Conservation (phyloP, 2,329 filamentous ascomycete genomes). For the Gnomoniopsis sp. region DNA sequence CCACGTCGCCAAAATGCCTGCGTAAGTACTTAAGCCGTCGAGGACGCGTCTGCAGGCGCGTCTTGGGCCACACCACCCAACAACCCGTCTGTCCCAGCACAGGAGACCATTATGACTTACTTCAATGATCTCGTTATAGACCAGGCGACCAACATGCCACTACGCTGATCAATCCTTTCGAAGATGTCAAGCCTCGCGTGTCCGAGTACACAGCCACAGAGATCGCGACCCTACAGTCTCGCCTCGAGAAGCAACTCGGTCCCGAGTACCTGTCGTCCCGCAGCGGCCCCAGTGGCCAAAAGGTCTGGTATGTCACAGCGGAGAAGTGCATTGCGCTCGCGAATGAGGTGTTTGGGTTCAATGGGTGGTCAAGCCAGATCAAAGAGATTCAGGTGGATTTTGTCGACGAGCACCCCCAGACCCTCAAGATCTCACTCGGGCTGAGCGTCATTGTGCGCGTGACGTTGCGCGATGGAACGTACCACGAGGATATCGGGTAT, state of each 20-base stretch:
- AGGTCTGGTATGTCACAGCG: slow-evolving; percentile 90
- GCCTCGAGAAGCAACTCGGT: slow-evolving; percentile 88
- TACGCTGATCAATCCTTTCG: slow-evolving; percentile 72
- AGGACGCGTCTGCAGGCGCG: not conserved
- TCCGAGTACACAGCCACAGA: slow-evolving; percentile 84
- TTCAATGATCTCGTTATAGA: slow-evolving; percentile 36
- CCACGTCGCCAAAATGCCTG: slow-evolving; percentile 36
- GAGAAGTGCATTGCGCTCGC: slow-evolving; percentile 95
- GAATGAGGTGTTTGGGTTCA: slow-evolving; percentile 95
- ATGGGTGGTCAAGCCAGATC: slow-evolving; percentile 96
- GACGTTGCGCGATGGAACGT: slow-evolving; percentile 89
- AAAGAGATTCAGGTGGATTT: slow-evolving; percentile 94
- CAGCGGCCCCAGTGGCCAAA: slow-evolving; percentile 76
- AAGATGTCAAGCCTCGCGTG: slow-evolving; percentile 65
- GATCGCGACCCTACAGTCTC: slow-evolving; percentile 81
- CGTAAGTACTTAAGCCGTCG: slow-evolving; percentile 31
- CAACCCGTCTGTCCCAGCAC: not conserved
- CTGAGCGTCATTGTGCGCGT: slow-evolving; percentile 88
- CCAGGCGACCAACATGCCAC: slow-evolving; percentile 65
- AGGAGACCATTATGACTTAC: not conserved
- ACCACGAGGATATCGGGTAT: slow-evolving; percentile 95
- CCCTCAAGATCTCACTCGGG: slow-evolving; percentile 76
- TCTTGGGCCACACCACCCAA: not conserved
- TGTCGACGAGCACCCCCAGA: slow-evolving; percentile 79
- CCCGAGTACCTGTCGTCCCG: slow-evolving; percentile 93